phyloP scores from a whole-genome alignment of 2,329 filamentous ascomycete species.

The Ceratocystis eucalypticola region DNA sequence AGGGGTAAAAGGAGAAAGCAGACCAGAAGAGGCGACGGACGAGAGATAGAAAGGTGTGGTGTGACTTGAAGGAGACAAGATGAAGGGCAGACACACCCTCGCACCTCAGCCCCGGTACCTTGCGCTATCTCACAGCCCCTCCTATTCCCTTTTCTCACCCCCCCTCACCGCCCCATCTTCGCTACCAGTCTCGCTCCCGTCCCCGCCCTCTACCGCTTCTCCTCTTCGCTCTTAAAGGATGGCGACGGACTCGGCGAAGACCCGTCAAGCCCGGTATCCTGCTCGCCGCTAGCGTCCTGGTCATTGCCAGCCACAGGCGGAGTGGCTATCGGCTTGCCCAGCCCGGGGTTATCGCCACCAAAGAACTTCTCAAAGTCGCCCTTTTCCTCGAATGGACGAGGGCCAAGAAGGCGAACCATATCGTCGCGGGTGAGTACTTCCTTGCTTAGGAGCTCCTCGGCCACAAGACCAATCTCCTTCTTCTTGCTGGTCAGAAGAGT shows the following conservation, averaged over 20 bases:
- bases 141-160: not conserved
- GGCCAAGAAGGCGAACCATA: conserved; percentile 76
- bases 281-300: conserved; percentile 22
- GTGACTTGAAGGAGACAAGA: no score
- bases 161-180: not conserved
- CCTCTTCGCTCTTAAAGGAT: conserved; percentile 1
- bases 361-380: conserved; percentile 96
- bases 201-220: not conserved
- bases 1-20: not conserved
- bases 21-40: not conserved
- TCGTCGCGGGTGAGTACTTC: conserved; percentile 87
- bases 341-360: conserved; percentile 40
- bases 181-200: not conserved
- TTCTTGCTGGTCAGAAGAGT: conserved; percentile 75
- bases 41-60: not conserved
- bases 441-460: conserved; percentile 83
- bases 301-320: conserved; percentile 30
- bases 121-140: not conserved
- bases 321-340: conserved; percentile 43
- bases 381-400: conserved; percentile 65
- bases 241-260: not conserved
- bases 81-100: no score
- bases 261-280: not conserved
- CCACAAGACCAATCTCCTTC: conserved; percentile 73
- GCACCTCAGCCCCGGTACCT: not conserved